Evolutionary conservation across 176 grass and related monocot genomes (phyloP).

Genomic region (Raddia distichophylla): DNA sequence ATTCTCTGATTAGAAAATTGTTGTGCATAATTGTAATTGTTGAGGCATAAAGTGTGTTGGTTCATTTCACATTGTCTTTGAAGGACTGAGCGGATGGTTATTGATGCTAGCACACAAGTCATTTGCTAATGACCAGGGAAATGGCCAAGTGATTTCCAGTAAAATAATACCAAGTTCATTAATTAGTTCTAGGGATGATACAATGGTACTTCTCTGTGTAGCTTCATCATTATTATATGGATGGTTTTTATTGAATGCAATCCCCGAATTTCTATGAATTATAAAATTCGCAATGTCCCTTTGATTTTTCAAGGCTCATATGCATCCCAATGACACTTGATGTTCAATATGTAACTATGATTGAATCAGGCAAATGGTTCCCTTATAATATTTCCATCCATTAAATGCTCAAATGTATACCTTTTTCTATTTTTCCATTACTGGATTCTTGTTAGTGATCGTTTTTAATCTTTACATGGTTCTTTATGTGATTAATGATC

Average conservation of each 20-base stretch:
- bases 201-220: not conserved
- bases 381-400: not conserved
- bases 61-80: not conserved
- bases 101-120: not conserved
- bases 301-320: not conserved
- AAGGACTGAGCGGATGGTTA: not conserved
- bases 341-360: constrained; percentile 1
- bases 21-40: not conserved
- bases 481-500: not conserved
- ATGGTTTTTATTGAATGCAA: not conserved
- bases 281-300: not conserved
- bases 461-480: not conserved
- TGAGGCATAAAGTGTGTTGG: not conserved
- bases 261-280: not conserved
- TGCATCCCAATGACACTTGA: not conserved
- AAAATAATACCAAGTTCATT: not conserved
- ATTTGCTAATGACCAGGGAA: not conserved
- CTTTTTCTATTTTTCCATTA: not conserved
- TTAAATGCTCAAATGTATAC: not conserved
- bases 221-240: not conserved
- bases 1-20: not conserved
- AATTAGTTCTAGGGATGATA: not conserved
- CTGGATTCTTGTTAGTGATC: not conserved
- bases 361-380: not conserved
- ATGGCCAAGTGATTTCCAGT: not conserved